Evolutionary conservation across 106 monocot genomes (phyloP).

Genomic region (Phalaenopsis aphrodite): DNA sequence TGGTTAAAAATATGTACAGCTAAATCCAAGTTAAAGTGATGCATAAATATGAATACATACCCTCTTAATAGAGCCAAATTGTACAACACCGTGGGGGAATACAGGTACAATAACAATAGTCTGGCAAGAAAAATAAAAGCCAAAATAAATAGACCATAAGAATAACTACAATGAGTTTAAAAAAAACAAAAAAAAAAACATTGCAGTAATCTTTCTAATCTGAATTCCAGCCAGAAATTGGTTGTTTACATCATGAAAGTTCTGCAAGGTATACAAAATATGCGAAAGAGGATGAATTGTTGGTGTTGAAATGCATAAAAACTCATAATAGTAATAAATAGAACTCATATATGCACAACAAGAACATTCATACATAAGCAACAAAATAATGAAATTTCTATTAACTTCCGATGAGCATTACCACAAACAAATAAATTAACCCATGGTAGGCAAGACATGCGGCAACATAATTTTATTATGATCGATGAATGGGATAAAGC

Average conservation of each 20-base stretch:
- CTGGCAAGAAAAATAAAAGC: conserved; percentile 16
- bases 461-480: background rate
- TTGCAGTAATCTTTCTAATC: conserved; percentile 18
- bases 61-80: conserved; percentile 67
- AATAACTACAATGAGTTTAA: background rate
- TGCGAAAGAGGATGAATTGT: background rate
- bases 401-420: too few relatives aligned
- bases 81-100: conserved; percentile 68
- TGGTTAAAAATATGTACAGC: background rate
- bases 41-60: conserved; percentile 21
- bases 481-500: too few relatives aligned
- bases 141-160: background rate
- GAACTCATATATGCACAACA: background rate
- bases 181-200: background rate
- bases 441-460: background rate
- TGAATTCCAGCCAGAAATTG: conserved; percentile 61
- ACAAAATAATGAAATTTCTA: too few relatives aligned
- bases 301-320: background rate
- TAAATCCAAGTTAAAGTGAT: background rate
- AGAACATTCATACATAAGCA: background rate
- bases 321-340: background rate
- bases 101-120: conserved; percentile 64
- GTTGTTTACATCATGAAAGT: conserved; percentile 36
- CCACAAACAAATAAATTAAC: background rate
- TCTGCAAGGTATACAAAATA: conserved; percentile 24